Base-by-base conservation (phyloP, 2,329 filamentous ascomycete genomes). In the Niveomyces coronatus region DNA sequence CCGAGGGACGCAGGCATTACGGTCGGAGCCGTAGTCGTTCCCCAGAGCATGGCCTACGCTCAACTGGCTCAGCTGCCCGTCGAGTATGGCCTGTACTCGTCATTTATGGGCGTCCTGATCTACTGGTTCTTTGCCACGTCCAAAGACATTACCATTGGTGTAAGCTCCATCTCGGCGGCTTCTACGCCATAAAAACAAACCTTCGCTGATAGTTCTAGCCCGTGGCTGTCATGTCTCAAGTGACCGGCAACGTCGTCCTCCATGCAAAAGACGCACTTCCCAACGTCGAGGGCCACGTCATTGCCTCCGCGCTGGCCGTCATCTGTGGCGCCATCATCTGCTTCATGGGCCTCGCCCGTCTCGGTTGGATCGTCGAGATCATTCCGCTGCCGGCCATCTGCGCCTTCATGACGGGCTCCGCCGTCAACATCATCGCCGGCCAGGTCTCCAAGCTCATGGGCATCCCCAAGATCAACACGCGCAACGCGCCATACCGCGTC, bases 51-150 rank as follows among this genome's bases (percentile, higher is more conserved):
- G 68, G 69, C 68, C 3, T 72, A 72, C 40, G 68, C 68, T 15
- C 51, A 64, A 24, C 53, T 72, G 14, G 68, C 68, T 3, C 54
- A 63, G 41, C 60, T 72, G 33, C 55, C 59, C 4, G 60, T 67
- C 18, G 63, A 72, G 45, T 72, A 65, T 49, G 68, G 68, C 11
- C 50, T 72, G 14, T 65, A 64, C 43, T 91, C 89, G 1, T 95
- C 89, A 0, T 96, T 98, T 55, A 91, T 95, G 73, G 91, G 89
- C 35, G 88, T 94, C 13, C 59, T 94, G 45, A 71, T 94, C 44
- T 98, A 98, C 62, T 96, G 89, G 89, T 83, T 95, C 55, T 96
- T 96, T 53, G 91, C 88, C 23, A 98, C 91, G 0, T 95, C 89
- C 11, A 98, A 96, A 49, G 68, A 71, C 60, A 93, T 94, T 54